Evolutionary conservation across 345 rosid genomes (phyloP).

Genomic region (Populus simonii): DNA sequence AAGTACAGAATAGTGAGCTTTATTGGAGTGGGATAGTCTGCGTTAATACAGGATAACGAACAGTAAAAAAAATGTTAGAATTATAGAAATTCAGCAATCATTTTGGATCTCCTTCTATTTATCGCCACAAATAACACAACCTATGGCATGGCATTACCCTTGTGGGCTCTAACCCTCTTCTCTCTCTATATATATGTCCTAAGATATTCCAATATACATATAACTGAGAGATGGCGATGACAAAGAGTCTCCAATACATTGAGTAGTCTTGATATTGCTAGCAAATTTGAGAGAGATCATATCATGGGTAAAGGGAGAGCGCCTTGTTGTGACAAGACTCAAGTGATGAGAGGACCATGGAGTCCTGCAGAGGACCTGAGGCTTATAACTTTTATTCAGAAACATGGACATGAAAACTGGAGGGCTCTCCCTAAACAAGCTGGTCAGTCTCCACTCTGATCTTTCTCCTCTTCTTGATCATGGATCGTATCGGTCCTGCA

Average conservation of each 20-base stretch:
- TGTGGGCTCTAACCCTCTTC: background rate
- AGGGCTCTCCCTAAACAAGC: conserved; percentile 90
- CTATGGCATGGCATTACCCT: conserved; percentile 21
- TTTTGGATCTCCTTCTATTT: conserved; percentile 19
- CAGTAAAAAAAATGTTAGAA: conserved; percentile 8
- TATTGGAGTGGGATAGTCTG: background rate
- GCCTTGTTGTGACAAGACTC: conserved; percentile 80
- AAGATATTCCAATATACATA: background rate
- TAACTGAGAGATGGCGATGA: background rate
- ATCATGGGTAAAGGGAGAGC: conserved; percentile 83
- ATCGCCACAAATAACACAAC: conserved; percentile 1
- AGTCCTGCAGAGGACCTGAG: conserved; percentile 78
- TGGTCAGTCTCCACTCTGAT: conserved; percentile 39
- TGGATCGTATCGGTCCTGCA: background rate
- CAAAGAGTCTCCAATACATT: background rate
- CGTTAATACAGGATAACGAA: background rate
- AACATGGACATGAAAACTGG: conserved; percentile 89
- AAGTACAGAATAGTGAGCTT: background rate
- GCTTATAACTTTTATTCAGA: conserved; percentile 75
- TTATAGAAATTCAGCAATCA: conserved; percentile 6
- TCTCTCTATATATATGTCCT: background rate
- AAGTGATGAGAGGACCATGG: conserved; percentile 97
- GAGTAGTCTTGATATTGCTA: background rate
- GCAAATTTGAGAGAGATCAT: background rate
- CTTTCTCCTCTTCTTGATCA: background rate